Conservation (phyloP, 495 filamentous ascomycete genomes). For the Tuber melanosporum region DNA sequence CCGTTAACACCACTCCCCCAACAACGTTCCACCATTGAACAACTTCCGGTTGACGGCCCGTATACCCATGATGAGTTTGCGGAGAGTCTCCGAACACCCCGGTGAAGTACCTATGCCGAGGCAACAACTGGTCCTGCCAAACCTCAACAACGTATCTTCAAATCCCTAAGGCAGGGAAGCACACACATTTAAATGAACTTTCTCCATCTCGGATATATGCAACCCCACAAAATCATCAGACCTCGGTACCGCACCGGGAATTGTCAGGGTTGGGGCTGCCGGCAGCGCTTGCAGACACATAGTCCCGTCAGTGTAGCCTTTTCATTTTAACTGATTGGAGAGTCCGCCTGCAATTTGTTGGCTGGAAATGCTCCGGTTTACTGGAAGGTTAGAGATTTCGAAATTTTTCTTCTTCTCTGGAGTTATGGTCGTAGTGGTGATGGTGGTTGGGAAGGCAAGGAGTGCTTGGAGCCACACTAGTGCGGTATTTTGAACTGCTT, state of each 20-base stretch:
- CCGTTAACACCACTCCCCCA: background rate
- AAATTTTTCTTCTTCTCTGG: background rate
- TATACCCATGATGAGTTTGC: slow-evolving; percentile 58
- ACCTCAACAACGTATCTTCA: slow-evolving; percentile 49
- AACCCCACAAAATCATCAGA: slow-evolving; percentile 66
- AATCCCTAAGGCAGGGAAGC: slow-evolving; percentile 55
- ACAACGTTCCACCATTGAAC: background rate
- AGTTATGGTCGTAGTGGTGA: background rate
- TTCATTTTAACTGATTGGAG: slow-evolving; percentile 50
- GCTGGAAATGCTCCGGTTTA: slow-evolving; percentile 47
- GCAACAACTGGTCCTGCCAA: slow-evolving; percentile 45
- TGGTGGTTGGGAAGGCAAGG: background rate
- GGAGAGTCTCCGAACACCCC: slow-evolving; percentile 59
- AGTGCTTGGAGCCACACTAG: background rate
- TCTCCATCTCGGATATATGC: slow-evolving; percentile 60
- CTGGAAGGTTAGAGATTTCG: background rate
- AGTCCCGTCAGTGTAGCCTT: slow-evolving; percentile 59
- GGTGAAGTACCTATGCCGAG: slow-evolving; percentile 43
- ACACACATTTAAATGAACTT: slow-evolving; percentile 57
- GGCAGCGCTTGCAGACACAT: slow-evolving; percentile 56
- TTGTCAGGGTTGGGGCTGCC: slow-evolving; percentile 42
- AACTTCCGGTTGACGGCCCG: slow-evolving; percentile 41
- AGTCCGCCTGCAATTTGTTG: slow-evolving; percentile 48
- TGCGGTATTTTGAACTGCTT: background rate
- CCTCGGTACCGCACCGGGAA: slow-evolving; percentile 48